phyloP scores from a whole-genome alignment of 108 stramenopile genomes.

The Epithemia pelagica region DNA sequence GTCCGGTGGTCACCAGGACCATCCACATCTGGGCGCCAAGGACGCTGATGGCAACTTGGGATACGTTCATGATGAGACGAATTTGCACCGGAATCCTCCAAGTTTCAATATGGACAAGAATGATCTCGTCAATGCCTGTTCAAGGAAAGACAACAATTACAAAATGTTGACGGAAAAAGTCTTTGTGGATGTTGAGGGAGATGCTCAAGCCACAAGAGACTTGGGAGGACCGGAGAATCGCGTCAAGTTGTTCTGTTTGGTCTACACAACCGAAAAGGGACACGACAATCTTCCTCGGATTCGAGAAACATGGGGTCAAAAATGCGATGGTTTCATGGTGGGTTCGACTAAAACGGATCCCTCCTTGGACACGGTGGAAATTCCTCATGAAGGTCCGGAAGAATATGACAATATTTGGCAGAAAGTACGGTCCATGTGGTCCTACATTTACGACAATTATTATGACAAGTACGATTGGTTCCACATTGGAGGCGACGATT shows the following conservation, averaged over 20 bases:
- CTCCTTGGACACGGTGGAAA: constrained; percentile 68
- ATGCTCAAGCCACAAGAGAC: constrained; percentile 38
- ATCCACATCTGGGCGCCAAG: constrained; percentile 72
- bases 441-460: constrained; percentile 91
- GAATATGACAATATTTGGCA: constrained; percentile 98
- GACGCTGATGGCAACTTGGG: constrained; percentile 71
- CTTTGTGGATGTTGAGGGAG: constrained; percentile 58
- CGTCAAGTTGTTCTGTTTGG: constrained; percentile 79
- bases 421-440: constrained; percentile 93
- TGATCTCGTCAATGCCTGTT: constrained; percentile 39
- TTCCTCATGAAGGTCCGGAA: constrained; percentile 90
- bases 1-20: constrained; percentile 47
- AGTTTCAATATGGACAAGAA: constrained; percentile 37
- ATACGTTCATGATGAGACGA: constrained; percentile 78
- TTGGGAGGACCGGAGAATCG: constrained; percentile 48
- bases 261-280: constrained; percentile 70
- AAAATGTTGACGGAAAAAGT: constrained; percentile 70
- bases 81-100: constrained; percentile 63
- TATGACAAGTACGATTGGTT: constrained; percentile 62
- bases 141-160: constrained; percentile 44
- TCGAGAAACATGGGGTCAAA: constrained; percentile 74
- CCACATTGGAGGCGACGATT: constrained; percentile 86
- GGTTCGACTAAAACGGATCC: constrained; percentile 80
- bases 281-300: constrained; percentile 65
- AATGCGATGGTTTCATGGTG: constrained; percentile 97